Conservation (phyloP, 805 yeast species). For the Candida argentea region DNA sequence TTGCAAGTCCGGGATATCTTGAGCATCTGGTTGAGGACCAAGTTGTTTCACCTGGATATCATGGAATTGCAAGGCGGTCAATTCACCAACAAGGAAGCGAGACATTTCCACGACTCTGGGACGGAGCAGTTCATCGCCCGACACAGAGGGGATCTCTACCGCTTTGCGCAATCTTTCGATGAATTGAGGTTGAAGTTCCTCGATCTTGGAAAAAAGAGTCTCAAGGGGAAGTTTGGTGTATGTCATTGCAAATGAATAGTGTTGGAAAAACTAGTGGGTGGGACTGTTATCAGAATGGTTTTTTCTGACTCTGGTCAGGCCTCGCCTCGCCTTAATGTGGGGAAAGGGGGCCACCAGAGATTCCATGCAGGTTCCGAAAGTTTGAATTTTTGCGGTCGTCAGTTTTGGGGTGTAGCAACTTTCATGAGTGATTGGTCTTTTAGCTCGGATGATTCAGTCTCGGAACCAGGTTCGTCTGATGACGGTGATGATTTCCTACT, state of each 20-base stretch:
- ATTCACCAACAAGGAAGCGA: constrained; percentile 61
- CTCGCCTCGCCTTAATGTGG: too few species aligned
- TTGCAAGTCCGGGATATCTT: constrained; percentile 49
- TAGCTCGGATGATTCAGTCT: too few species aligned
- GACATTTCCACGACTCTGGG: constrained; percentile 89
- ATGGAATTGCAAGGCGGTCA: constrained; percentile 62
- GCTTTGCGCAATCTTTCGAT: constrained; percentile 67
- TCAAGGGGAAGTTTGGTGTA: constrained; percentile 32
- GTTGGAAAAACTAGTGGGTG: too few species aligned
- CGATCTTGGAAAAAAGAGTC: constrained; percentile 52
- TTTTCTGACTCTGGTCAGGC: too few species aligned
- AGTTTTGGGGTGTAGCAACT: too few species aligned
- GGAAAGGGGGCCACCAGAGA: too few species aligned
- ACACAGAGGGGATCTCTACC: constrained; percentile 92
- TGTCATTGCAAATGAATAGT: too few species aligned
- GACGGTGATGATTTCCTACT: constrained; percentile 1
- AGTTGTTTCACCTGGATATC: constrained; percentile 76
- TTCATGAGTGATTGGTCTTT: constrained; percentile 4
- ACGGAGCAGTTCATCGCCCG: constrained; percentile 81
- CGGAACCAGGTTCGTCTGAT: neutral
- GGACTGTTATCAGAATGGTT: too few species aligned
- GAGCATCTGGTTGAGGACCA: constrained; percentile 91
- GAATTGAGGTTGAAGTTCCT: constrained; percentile 65
- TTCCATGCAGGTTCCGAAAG: too few species aligned
- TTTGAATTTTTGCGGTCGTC: too few species aligned